Percentiles rank a stretch among this genome's conserved stretches.
Conservation (phyloP, 768 basidiomycete genomes). For the Phaeolepiota aurea region DNA sequence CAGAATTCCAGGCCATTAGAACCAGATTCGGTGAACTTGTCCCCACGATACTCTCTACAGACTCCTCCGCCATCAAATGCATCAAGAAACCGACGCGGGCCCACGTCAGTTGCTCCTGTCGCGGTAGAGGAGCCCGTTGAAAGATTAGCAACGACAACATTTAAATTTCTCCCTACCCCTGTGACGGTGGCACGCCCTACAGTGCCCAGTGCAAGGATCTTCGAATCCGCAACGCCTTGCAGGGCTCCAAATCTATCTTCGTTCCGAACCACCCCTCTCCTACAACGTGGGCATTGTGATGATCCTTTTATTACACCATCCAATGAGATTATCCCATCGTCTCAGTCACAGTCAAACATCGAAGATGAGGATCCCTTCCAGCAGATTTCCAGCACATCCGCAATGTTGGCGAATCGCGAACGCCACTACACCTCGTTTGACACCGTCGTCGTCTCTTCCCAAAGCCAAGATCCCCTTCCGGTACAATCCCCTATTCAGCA, state of each 20-base stretch:
- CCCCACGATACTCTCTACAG: background rate
- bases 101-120: background rate
- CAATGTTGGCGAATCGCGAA: no score
- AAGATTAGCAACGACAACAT: no score
- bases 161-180: no score
- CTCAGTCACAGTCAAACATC: conserved; percentile 1
- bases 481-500: conserved; percentile 9
- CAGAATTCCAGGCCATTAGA: no score
- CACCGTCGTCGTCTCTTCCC: no score
- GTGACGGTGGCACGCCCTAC: background rate
- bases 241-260: background rate
- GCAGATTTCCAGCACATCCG: no score
- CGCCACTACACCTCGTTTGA: no score
- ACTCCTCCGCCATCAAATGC: conserved; percentile 1
- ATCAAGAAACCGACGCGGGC: background rate
- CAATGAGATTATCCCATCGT: background rate
- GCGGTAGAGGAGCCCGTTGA: no score
- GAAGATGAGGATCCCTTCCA: no score
- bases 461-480: conserved; percentile 21
- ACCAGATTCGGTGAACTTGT: no score
- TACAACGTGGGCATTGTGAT: background rate
- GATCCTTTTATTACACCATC: background rate
- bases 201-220: background rate
- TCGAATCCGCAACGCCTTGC: background rate
- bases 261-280: background rate